phyloP scores from a whole-genome alignment of 2,329 filamentous ascomycete species.

The Lasiodiplodia citricola region DNA sequence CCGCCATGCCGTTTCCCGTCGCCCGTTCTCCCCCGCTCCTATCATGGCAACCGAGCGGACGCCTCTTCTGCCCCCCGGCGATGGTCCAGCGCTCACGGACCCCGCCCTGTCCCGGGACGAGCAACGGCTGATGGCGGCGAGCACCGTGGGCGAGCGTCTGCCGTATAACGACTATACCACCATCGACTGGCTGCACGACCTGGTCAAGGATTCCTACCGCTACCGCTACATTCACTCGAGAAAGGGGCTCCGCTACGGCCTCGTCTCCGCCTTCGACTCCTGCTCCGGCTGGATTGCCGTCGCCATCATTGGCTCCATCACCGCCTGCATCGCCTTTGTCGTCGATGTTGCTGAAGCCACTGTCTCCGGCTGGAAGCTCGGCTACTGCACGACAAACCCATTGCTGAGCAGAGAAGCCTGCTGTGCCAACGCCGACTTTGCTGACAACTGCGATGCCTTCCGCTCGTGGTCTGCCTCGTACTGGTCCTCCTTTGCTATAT shows the following conservation, averaged over 20 bases:
- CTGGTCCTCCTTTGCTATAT: slow-evolving; percentile 52
- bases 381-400: slow-evolving; percentile 57
- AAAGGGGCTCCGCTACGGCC: slow-evolving; percentile 48
- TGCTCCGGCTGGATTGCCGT: slow-evolving; percentile 63
- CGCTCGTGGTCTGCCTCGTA: slow-evolving; percentile 52
- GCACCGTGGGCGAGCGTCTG: slow-evolving; percentile 59
- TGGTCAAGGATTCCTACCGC: slow-evolving; percentile 65
- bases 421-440: slow-evolving; percentile 46
- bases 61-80: slow-evolving; percentile 45
- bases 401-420: slow-evolving; percentile 58
- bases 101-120: slow-evolving; percentile 57
- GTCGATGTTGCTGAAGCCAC: slow-evolving; percentile 62
- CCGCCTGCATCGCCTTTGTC: slow-evolving; percentile 60
- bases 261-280: slow-evolving; percentile 54
- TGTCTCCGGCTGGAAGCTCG: slow-evolving; percentile 62
- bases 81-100: slow-evolving; percentile 48
- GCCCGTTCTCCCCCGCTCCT: neutral
- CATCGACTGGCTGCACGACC: slow-evolving; percentile 67
- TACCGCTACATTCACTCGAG: slow-evolving; percentile 52
- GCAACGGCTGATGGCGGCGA: slow-evolving; percentile 49
- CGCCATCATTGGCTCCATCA: slow-evolving; percentile 59
- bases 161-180: slow-evolving; percentile 67
- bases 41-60: slow-evolving; percentile 41
- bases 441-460: slow-evolving; percentile 48
- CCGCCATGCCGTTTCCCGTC: neutral